phyloP scores from a whole-genome alignment of 208 protist genomes.

The Giardia muris region DNA sequence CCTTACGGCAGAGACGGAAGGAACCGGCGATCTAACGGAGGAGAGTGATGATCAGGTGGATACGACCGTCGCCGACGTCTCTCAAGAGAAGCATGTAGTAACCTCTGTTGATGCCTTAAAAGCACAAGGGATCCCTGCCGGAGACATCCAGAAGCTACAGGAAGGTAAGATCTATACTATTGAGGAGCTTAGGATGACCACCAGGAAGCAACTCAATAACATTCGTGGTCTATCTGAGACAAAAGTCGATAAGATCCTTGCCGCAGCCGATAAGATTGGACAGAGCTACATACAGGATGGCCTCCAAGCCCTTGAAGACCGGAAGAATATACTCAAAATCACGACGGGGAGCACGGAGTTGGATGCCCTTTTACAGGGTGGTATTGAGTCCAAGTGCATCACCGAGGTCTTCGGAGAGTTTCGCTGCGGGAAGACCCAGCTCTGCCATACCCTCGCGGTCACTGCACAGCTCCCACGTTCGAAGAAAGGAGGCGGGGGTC shows the following conservation, averaged over 20 bases:
- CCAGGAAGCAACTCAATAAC: conserved; percentile 49
- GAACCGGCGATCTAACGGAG: not conserved
- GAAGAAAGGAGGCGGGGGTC: conserved; percentile 53
- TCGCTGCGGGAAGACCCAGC: conserved; percentile 88
- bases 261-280: conserved; percentile 61
- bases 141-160: conserved; percentile 57
- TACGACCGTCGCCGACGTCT: not conserved
- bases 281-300: conserved; percentile 59
- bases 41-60: not conserved
- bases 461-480: conserved; percentile 72
- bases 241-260: conserved; percentile 88
- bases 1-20: not conserved
- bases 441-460: conserved; percentile 85
- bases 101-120: conserved; percentile 23
- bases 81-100: not conserved
- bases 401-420: conserved; percentile 65
- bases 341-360: conserved; percentile 72
- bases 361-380: conserved; percentile 75
- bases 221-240: conserved; percentile 90
- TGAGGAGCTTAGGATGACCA: conserved; percentile 49
- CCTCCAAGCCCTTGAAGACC: conserved; percentile 57
- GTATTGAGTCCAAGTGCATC: conserved; percentile 72
- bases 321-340: conserved; percentile 62
- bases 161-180: conserved; percentile 51
- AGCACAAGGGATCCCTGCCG: conserved; percentile 26